phyloP scores from a whole-genome alignment of 2,329 filamentous ascomycete species.

The Aspergillus sojae region DNA sequence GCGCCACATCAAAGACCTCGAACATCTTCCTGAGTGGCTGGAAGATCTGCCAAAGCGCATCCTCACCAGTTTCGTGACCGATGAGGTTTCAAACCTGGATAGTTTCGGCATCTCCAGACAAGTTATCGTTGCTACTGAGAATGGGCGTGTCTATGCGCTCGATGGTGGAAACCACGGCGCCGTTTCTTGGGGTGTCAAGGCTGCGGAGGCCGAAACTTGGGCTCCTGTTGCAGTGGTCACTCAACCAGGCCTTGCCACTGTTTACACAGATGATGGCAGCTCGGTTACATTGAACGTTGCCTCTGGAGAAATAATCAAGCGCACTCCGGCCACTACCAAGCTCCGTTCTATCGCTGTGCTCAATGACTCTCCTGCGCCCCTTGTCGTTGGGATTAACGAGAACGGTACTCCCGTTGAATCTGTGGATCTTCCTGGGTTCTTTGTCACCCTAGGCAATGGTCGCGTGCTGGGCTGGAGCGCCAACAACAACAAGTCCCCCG shows the following conservation, averaged over 20 bases:
- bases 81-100: slow-evolving; percentile 55
- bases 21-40: slow-evolving; percentile 71
- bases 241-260: slow-evolving; percentile 60
- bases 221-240: slow-evolving; percentile 69
- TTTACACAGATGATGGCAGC: slow-evolving; percentile 65
- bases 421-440: slow-evolving; percentile 35
- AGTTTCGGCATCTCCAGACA: slow-evolving; percentile 89
- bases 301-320: slow-evolving; percentile 45
- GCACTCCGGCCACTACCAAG: slow-evolving; percentile 27
- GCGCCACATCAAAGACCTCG: slow-evolving; percentile 77
- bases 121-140: slow-evolving; percentile 75
- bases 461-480: slow-evolving; percentile 48
- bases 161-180: slow-evolving; percentile 74
- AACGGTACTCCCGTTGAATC: slow-evolving; percentile 38
- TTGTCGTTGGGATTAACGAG: slow-evolving; percentile 36
- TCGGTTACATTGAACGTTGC: slow-evolving; percentile 55
- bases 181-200: slow-evolving; percentile 74
- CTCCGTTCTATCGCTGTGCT: slow-evolving; percentile 38
- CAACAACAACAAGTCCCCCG: slow-evolving; percentile 44
- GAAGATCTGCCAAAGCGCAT: slow-evolving; percentile 69
- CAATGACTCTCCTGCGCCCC: slow-evolving; percentile 24
- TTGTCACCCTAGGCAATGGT: slow-evolving; percentile 48
- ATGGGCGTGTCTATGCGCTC: slow-evolving; percentile 77
- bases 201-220: slow-evolving; percentile 64
- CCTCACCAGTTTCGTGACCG: slow-evolving; percentile 61